A percentile compares a stretch with the other conserved stretches of the same genome.
Evolutionary conservation across 345 rosid species (phyloP).

Genomic region (Eucalyptus lansdowneana): DNA sequence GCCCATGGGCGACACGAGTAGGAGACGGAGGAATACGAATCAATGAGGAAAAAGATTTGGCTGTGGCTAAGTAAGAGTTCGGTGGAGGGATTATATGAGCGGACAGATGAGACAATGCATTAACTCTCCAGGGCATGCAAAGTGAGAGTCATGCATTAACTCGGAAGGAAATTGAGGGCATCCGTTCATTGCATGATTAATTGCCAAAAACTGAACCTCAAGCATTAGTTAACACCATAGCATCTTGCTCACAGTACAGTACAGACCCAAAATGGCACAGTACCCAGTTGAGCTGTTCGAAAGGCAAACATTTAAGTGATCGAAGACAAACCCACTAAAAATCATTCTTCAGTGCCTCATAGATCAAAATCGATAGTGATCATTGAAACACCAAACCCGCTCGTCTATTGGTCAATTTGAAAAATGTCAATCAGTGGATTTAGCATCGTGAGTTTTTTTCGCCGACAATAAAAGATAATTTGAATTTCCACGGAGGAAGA

Average conservation of each 20-base stretch:
- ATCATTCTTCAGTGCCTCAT: fast-evolving
- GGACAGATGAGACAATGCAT: neutral
- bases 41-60: neutral
- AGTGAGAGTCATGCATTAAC: neutral
- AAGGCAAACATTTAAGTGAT: neutral
- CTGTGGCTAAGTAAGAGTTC: neutral
- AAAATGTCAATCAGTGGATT: fast-evolving
- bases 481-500: neutral
- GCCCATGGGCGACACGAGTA: neutral
- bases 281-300: neutral
- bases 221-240: neutral
- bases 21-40: neutral
- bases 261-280: neutral
- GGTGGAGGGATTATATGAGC: neutral
- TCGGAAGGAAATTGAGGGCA: neutral
- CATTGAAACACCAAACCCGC: fast-evolving
- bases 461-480: neutral
- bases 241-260: neutral
- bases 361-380: neutral
- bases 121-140: neutral
- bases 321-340: neutral
- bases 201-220: neutral
- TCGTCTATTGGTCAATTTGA: neutral
- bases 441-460: neutral
- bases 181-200: neutral